phyloP scores from a whole-genome alignment of 1,284 basidiomycete species.

The Fomitiporia mediterranea region DNA sequence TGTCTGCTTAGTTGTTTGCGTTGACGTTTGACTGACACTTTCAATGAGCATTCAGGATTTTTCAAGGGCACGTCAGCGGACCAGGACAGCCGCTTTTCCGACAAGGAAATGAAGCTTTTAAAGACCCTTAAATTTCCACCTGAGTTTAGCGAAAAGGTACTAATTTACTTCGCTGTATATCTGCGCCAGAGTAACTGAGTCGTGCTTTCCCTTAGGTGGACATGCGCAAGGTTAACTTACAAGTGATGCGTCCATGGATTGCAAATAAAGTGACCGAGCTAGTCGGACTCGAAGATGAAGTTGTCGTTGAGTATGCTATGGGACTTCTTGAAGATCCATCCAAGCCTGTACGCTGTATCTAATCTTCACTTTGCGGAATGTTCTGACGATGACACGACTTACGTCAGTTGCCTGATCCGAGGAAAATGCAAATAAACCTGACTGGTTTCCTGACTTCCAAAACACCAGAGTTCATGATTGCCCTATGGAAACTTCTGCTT shows the following conservation, averaged over 20 bases:
- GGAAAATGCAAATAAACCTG: slow-evolving; percentile 92
- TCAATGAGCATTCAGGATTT: slow-evolving; percentile 53
- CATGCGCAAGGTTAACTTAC: slow-evolving; percentile 89
- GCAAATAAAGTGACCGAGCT: slow-evolving; percentile 87
- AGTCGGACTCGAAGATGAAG: slow-evolving; percentile 93
- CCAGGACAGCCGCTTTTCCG: slow-evolving; percentile 86
- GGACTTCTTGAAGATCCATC: slow-evolving; percentile 84
- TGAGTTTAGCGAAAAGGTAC: slow-evolving; percentile 86
- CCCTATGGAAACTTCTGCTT: slow-evolving; percentile 86
- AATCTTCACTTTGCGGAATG: not conserved
- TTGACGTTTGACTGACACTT: not conserved
- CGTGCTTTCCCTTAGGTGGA: slow-evolving; percentile 59
- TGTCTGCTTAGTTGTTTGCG: slow-evolving; percentile 1
- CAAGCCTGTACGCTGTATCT: slow-evolving; percentile 52
- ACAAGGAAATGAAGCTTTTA: slow-evolving; percentile 90
- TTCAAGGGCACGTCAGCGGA: slow-evolving; percentile 85
- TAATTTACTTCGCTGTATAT: not conserved
- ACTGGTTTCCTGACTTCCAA: slow-evolving; percentile 85
- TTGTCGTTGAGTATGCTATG: slow-evolving; percentile 94
- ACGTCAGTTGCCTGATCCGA: slow-evolving; percentile 81
- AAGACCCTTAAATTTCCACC: slow-evolving; percentile 88
- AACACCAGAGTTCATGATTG: slow-evolving; percentile 82
- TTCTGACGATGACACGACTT: no score
- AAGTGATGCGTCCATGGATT: slow-evolving; percentile 91
- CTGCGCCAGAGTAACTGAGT: not conserved